phyloP scores from a whole-genome alignment of 108 stramenopile genomes.

The Nannochloropsis oceanica region DNA sequence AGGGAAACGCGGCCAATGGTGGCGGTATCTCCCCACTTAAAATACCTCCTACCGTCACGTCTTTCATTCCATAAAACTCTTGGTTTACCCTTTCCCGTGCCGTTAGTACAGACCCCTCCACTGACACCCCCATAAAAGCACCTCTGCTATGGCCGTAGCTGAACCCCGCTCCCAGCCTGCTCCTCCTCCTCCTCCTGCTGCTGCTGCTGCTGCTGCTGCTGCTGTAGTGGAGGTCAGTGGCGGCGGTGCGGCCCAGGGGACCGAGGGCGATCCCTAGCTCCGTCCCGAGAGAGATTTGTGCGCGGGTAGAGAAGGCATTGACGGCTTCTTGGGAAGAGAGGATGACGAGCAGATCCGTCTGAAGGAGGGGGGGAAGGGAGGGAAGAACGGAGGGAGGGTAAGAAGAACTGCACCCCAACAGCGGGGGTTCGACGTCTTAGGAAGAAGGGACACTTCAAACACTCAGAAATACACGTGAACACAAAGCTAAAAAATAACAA shows the following conservation, averaged over 20 bases:
- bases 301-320: neutral
- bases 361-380: neutral
- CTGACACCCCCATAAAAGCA: neutral
- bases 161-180: neutral
- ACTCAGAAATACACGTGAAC: too few relatives aligned
- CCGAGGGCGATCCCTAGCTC: neutral
- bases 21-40: neutral
- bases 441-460: too few relatives aligned
- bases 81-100: neutral
- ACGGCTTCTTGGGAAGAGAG: neutral
- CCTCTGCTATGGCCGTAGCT: neutral
- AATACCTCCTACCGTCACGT: neutral
- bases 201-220: too few relatives aligned
- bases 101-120: neutral
- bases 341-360: neutral
- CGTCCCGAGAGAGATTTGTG: neutral
- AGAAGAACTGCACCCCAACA: too few relatives aligned
- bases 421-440: too few relatives aligned
- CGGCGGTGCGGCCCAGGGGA: neutral
- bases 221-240: neutral
- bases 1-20: neutral
- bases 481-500: too few relatives aligned
- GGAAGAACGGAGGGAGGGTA: neutral
- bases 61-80: neutral
- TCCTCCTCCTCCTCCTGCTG: neutral